phyloP scores from a whole-genome alignment of 2,329 filamentous ascomycete genomes.

The Xylaria sp. region DNA sequence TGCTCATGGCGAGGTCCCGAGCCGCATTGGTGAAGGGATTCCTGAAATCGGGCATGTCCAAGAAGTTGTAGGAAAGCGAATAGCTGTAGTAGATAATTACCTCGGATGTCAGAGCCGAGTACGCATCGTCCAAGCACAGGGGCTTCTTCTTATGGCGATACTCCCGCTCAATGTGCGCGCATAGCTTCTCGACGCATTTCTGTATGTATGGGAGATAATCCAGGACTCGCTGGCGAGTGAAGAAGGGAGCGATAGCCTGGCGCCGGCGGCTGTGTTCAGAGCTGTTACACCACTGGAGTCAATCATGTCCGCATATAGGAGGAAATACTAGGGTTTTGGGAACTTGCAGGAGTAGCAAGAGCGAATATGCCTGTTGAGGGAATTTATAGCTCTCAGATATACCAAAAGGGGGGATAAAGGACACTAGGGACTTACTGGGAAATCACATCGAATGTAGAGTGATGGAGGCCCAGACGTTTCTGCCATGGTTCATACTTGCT shows the following conservation, averaged over 20 bases:
- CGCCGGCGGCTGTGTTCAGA: neutral
- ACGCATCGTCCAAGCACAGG: neutral
- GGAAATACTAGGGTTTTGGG: too few species aligned
- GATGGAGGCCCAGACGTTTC: neutral
- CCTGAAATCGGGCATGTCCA: neutral
- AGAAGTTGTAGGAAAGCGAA: neutral
- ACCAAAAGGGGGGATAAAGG: too few species aligned
- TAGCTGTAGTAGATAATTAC: neutral
- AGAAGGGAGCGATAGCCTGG: neutral
- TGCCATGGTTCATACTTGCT: neutral
- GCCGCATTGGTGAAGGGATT: neutral
- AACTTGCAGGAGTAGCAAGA: too few species aligned
- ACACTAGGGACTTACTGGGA: too few species aligned
- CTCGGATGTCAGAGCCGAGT: neutral
- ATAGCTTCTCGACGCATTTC: neutral
- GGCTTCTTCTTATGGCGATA: neutral
- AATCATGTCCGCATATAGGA: too few species aligned
- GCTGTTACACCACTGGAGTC: too few species aligned
- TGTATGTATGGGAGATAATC: neutral
- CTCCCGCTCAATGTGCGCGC: neutral
- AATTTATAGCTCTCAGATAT: too few species aligned
- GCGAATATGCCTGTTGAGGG: too few species aligned
- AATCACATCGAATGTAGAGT: neutral
- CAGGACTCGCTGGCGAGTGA: neutral
- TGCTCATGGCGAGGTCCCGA: neutral